A percentile compares a stretch with the other conserved stretches of the same genome.
These are phyloP conservation scores for Rhizopus delemar DNA, from an alignment of 371 early-diverging fungal genomes.

Conservation along the genomic window DNA sequence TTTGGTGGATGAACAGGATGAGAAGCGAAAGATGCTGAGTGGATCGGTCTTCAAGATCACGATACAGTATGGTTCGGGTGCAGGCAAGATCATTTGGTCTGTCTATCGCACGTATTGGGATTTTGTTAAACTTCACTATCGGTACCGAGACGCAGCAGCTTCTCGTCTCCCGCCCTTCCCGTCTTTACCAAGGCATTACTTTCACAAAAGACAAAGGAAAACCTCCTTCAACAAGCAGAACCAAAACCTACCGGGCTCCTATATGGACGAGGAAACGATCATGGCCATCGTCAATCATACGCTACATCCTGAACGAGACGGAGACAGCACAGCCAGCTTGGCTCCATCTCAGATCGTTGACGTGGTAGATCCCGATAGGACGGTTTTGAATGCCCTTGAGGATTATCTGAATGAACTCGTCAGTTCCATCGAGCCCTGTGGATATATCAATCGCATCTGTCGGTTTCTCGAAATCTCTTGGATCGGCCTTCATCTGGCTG, in stretches of 20 bases:
- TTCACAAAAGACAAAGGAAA: not conserved
- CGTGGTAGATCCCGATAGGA: constrained; percentile 29
- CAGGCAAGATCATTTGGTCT: constrained; percentile 39
- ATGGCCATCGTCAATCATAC: constrained; percentile 4
- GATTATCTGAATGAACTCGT: constrained; percentile 51
- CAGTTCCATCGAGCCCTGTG: constrained; percentile 41
- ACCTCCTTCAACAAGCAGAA: not conserved
- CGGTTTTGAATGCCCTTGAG: constrained; percentile 49
- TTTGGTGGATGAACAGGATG: constrained; percentile 7
- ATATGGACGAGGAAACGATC: constrained; percentile 23
- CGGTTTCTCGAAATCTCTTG: constrained; percentile 64
- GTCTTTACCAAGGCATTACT: constrained; percentile 19
- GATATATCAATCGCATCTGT: constrained; percentile 48
- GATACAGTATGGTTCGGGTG: constrained; percentile 25
- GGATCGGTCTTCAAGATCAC: constrained; percentile 19
- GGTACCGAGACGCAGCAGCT: constrained; percentile 31
- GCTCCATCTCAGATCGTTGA: constrained; percentile 12
- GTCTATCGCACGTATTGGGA: constrained; percentile 58
- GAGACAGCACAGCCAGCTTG: constrained; percentile 1
- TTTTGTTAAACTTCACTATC: constrained; percentile 58
- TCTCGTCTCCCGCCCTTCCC: constrained; percentile 56
- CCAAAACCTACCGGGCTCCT: not conserved
- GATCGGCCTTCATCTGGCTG: constrained; percentile 39
- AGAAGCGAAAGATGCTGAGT: constrained; percentile 8
- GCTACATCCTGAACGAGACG: not conserved